A percentile compares a stretch with the other conserved stretches of the same genome.
phyloP scores from a whole-genome alignment of 2,329 filamentous ascomycete genomes.

The Fonsecaea monophora region DNA sequence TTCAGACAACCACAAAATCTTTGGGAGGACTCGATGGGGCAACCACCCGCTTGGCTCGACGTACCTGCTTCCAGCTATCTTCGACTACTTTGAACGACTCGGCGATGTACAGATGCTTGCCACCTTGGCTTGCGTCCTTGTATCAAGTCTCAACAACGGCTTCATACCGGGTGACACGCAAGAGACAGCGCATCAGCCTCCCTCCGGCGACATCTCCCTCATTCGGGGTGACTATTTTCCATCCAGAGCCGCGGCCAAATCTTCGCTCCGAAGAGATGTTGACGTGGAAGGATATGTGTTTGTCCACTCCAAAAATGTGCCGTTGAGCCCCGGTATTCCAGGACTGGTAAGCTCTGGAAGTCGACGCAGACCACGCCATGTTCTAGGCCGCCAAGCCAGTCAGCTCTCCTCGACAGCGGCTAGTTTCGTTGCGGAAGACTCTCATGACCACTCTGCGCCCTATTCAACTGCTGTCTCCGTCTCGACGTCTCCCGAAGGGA shows the following conservation, averaged over 20 bases:
- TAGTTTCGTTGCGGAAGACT: conserved; percentile 35
- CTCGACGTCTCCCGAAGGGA: conserved; percentile 40
- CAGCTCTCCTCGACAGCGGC: conserved; percentile 34
- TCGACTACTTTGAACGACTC: conserved; percentile 65
- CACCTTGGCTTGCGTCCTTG: conserved; percentile 67
- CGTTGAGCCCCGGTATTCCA: conserved; percentile 8
- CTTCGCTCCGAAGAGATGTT: conserved; percentile 27
- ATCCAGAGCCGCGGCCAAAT: conserved; percentile 31
- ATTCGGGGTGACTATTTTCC: conserved; percentile 33
- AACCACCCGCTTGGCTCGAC: conserved; percentile 61
- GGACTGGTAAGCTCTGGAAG: conserved; percentile 8
- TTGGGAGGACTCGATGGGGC: conserved; percentile 60
- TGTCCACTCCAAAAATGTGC: conserved; percentile 20
- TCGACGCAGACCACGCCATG: conserved; percentile 19
- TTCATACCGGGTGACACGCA: conserved; percentile 16
- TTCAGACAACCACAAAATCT: neutral
- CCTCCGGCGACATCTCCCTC: neutral
- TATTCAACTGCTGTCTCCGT: conserved; percentile 35
- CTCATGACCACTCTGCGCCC: conserved; percentile 28
- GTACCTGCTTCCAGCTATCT: conserved; percentile 64
- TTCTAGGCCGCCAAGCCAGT: conserved; percentile 22
- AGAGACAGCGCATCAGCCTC: neutral
- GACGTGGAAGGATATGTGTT: conserved; percentile 29
- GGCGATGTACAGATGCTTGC: conserved; percentile 71
- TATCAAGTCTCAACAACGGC: conserved; percentile 22